Percentiles rank a stretch among this genome's conserved stretches.
These are phyloP conservation scores for Nakaseomyces sp. DNA, from an alignment of 1,139 yeast species.

Conservation along the genomic window DNA sequence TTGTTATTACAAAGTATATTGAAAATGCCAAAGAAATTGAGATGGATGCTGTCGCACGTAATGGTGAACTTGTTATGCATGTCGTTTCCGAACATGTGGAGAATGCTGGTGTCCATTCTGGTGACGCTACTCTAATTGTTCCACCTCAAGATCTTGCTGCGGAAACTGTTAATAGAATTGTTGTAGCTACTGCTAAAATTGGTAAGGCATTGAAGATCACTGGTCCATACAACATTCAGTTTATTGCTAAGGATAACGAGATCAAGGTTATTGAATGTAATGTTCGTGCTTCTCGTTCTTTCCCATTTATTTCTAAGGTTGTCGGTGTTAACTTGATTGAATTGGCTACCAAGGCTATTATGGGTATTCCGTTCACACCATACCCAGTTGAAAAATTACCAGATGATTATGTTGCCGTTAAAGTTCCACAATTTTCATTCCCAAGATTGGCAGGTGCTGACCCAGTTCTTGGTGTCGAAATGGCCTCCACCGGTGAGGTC, in stretches of 20 bases:
- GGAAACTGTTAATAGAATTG: slow-evolving; percentile 84
- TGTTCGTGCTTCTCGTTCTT: slow-evolving; percentile 95
- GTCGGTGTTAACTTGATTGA: slow-evolving; percentile 95
- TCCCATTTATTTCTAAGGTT: slow-evolving; percentile 97
- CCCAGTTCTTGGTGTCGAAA: slow-evolving; percentile 96
- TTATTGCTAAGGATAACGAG: slow-evolving; percentile 83
- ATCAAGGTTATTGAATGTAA: slow-evolving; percentile 98
- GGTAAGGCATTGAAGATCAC: slow-evolving; percentile 94
- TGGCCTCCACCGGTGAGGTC: slow-evolving; percentile 99
- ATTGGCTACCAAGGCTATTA: slow-evolving; percentile 93
- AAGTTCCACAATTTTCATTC: slow-evolving; percentile 97
- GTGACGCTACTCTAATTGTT: slow-evolving; percentile 95
- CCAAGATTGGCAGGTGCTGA: slow-evolving; percentile 98
- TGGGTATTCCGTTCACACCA: slow-evolving; percentile 79
- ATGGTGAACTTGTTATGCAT: slow-evolving; percentile 93
- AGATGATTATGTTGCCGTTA: slow-evolving; percentile 89
- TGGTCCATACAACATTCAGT: slow-evolving; percentile 97
- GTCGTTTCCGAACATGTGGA: slow-evolving; percentile 98
- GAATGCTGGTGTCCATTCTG: slow-evolving; percentile 99
- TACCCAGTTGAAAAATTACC: slow-evolving; percentile 87
- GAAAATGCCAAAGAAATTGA: slow-evolving; percentile 98
- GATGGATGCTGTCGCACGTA: slow-evolving; percentile 96
- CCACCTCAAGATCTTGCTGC: slow-evolving; percentile 96
- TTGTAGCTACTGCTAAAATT: slow-evolving; percentile 91
- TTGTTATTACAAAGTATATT: slow-evolving; percentile 92